Conservation (phyloP, 345 rosid genomes). For the Laguncularia racemosa region DNA sequence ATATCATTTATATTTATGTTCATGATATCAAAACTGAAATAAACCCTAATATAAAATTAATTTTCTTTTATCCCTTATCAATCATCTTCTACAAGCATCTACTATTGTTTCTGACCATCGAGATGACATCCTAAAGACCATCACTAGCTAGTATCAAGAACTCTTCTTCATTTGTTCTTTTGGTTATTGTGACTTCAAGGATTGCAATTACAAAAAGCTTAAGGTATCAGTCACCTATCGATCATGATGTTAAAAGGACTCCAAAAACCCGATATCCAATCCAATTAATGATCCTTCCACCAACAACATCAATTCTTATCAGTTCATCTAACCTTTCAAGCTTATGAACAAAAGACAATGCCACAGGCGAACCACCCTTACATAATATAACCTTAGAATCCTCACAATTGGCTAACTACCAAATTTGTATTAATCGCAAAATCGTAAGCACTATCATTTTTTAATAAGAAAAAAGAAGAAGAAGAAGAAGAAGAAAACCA, state of each 20-base stretch:
- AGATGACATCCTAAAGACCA: constrained; percentile 40
- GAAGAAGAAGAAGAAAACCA: too few relatives aligned
- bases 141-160: constrained; percentile 40
- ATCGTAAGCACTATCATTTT: too few relatives aligned
- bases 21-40: too few relatives aligned
- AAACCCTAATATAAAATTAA: too few relatives aligned
- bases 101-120: too few relatives aligned
- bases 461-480: too few relatives aligned
- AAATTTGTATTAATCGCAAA: too few relatives aligned
- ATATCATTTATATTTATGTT: too few relatives aligned
- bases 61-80: too few relatives aligned
- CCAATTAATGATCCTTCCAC: constrained; percentile 64
- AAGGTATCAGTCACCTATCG: constrained; percentile 43
- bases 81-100: too few relatives aligned
- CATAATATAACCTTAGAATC: constrained; percentile 30
- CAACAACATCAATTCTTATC: constrained; percentile 49
- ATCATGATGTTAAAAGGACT: constrained; percentile 63
- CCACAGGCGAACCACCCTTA: constrained; percentile 18
- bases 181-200: constrained; percentile 31
- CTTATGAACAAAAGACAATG: constrained; percentile 37
- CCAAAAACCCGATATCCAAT: constrained; percentile 51
- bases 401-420: constrained; percentile 30
- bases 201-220: constrained; percentile 30
- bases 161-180: constrained; percentile 25
- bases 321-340: constrained; percentile 53